Evolutionary conservation across 1,139 yeast genomes (phyloP).

Genomic region (Saccharomycopsis hybrid): DNA sequence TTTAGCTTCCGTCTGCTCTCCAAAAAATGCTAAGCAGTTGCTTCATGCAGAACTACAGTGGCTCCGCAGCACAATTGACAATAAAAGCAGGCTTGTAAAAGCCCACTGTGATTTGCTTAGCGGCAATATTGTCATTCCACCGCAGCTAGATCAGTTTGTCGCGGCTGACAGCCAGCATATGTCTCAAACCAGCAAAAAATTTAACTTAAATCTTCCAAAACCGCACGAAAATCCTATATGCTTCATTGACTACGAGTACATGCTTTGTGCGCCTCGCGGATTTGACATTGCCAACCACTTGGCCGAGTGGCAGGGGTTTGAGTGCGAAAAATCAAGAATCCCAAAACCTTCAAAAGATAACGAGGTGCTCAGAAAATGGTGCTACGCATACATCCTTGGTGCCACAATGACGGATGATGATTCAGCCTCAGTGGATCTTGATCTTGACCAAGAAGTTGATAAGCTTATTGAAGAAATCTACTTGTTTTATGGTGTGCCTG

Average conservation of each 20-base stretch:
- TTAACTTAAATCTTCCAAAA: slow-evolving; percentile 14
- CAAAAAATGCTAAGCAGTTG: no score
- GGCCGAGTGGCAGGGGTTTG: slow-evolving; percentile 84
- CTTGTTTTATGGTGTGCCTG: slow-evolving; percentile 70
- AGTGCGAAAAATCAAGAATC: slow-evolving; percentile 55
- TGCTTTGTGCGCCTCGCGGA: slow-evolving; percentile 75
- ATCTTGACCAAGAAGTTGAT: slow-evolving; percentile 27
- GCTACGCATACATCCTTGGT: slow-evolving; percentile 40
- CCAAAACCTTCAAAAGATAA: slow-evolving; percentile 46
- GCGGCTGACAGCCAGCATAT: no score
- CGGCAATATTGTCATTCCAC: slow-evolving; percentile 65
- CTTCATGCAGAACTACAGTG: slow-evolving; percentile 44
- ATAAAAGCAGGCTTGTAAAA: slow-evolving; percentile 49
- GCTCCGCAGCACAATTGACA: slow-evolving; percentile 39
- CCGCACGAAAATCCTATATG: slow-evolving; percentile 41
- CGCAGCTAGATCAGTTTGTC: slow-evolving; percentile 14
- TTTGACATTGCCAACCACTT: slow-evolving; percentile 83
- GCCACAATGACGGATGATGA: no score
- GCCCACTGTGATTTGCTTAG: slow-evolving; percentile 69
- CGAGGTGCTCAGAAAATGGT: slow-evolving; percentile 48
- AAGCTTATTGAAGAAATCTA: slow-evolving; percentile 48
- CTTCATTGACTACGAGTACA: slow-evolving; percentile 77
- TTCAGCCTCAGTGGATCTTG: no score
- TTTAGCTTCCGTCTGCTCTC: no score
- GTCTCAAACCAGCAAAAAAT: not conserved